Percentiles rank a stretch among this genome's conserved stretches.
Conservation (phyloP, 2,329 filamentous ascomycete species). For the Chaetomium sp. region DNA sequence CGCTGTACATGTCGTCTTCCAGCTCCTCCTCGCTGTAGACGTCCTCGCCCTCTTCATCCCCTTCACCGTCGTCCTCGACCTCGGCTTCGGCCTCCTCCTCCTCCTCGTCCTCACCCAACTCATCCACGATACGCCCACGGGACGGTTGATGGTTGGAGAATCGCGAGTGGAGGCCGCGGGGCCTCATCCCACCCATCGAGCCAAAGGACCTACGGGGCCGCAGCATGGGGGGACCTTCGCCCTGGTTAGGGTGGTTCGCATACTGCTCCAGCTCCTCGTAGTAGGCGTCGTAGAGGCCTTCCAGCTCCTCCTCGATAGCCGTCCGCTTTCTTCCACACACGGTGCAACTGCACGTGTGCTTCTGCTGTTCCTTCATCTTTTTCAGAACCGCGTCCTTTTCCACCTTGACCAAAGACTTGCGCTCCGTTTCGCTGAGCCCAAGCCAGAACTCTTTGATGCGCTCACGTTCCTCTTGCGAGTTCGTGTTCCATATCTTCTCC, state of each 20-base stretch:
- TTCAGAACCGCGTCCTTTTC: conserved; percentile 97
- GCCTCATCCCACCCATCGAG: conserved; percentile 56
- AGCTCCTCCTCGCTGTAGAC: conserved; percentile 66
- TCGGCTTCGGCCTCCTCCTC: conserved; percentile 58
- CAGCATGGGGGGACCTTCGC: conserved; percentile 69
- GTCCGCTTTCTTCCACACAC: conserved; percentile 95
- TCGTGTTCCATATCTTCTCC: conserved; percentile 97
- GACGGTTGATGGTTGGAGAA: conserved; percentile 70
- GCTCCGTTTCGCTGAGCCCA: conserved; percentile 87
- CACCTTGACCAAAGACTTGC: conserved; percentile 93
- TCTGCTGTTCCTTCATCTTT: conserved; percentile 99
- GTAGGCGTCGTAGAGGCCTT: conserved; percentile 97
- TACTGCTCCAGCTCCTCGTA: conserved; percentile 98
- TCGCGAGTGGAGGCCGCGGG: conserved; percentile 59
- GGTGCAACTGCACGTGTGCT: conserved; percentile 97
- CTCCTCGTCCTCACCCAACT: conserved; percentile 59
- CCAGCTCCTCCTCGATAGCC: conserved; percentile 96
- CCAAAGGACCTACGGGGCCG: conserved; percentile 66
- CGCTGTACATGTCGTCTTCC: conserved; percentile 59
- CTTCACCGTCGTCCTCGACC: conserved; percentile 50
- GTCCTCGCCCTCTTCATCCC: conserved; percentile 51
- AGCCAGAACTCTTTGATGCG: conserved; percentile 99
- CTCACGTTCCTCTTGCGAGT: conserved; percentile 89
- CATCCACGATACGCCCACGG: conserved; percentile 72
- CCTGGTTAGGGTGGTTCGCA: conserved; percentile 76